Evolutionary conservation across 2,329 filamentous ascomycete species (phyloP), one percentile per base, ranked within the genome.

Genomic region (Fusarium succisae): DNA sequence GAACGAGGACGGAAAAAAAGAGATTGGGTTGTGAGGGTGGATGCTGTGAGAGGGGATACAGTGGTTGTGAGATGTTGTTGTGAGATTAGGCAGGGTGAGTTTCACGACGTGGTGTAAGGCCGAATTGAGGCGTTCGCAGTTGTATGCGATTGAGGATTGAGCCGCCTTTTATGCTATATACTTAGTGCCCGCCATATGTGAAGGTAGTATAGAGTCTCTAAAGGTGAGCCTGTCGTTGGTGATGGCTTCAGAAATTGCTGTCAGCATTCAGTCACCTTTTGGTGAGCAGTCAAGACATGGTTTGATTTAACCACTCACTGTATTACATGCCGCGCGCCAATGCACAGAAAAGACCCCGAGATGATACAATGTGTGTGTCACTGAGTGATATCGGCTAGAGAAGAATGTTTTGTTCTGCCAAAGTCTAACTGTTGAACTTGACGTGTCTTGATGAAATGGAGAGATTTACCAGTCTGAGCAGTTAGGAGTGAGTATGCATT

Each of bases 1-100:
- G 30, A 28, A 68, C 20, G 20, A 10, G 24, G 17, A 12, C 26
- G 43, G n/a, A 20, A 50, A 57, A 32, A 47, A 15, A 20, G 22
- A 20, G 44, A 47, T 18, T 28, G 50, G 30, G 18, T 28, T 8
- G 28, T 8, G 22, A 39, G 8, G 15, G 30, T 41, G 48, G 57
- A 74, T 63, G 48, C 10, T 61, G 66, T 74, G 56, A 43, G n/a
- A 71, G 63, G 35, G 47, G 13, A 71, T 30, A 55, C 67, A 57
- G 15, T 55, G 24, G 50, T 28, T 62, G 57, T 69, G 44, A 56
- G 17, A 65, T 72, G 50, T 35, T 53, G 43, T 18, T 24, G 58
- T 65, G 45, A 70, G 66, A 70, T 70, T 54, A 70, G 45, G 66
- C 30, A n/a, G 35, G 69, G 55, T 70, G 20, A 48, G 67, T 70